These are phyloP conservation scores for Luzula sylvatica DNA, from an alignment of 176 grass and related monocot genomes.

Conservation along the genomic window DNA sequence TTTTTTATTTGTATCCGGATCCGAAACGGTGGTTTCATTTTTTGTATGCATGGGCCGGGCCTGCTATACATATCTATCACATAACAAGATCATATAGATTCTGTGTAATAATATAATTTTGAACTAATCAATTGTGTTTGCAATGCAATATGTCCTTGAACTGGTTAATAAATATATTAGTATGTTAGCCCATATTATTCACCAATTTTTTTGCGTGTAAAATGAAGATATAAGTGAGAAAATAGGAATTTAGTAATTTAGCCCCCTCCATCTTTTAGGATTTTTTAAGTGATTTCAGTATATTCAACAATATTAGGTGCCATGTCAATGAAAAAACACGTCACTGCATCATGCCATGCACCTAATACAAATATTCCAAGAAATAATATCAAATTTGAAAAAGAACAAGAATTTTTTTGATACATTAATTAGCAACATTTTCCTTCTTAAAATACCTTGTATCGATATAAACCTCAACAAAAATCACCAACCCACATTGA, in stretches of 20 bases:
- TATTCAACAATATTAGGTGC: conserved; percentile 99
- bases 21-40: too few relatives aligned
- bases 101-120: too few relatives aligned
- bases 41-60: too few relatives aligned
- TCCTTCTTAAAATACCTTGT: conserved; percentile 32
- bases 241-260: conserved; percentile 23
- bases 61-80: too few relatives aligned
- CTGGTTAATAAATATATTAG: too few relatives aligned
- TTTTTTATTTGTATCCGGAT: too few relatives aligned
- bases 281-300: conserved; percentile 86
- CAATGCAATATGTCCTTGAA: too few relatives aligned
- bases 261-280: conserved; percentile 86
- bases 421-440: background rate
- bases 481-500: conserved; percentile 97
- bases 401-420: too few relatives aligned
- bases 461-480: conserved; percentile 95
- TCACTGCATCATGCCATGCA: conserved; percentile 96
- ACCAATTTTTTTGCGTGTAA: too few relatives aligned
- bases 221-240: background rate
- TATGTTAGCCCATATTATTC: too few relatives aligned
- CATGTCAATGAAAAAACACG: conserved; percentile 91
- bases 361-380: conserved; percentile 31
- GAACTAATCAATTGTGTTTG: too few relatives aligned
- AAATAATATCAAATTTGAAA: background rate
- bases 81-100: too few relatives aligned